These are phyloP conservation scores for Williopsis jadinii DNA, from an alignment of 1,139 yeast species.

Conservation along the genomic window DNA sequence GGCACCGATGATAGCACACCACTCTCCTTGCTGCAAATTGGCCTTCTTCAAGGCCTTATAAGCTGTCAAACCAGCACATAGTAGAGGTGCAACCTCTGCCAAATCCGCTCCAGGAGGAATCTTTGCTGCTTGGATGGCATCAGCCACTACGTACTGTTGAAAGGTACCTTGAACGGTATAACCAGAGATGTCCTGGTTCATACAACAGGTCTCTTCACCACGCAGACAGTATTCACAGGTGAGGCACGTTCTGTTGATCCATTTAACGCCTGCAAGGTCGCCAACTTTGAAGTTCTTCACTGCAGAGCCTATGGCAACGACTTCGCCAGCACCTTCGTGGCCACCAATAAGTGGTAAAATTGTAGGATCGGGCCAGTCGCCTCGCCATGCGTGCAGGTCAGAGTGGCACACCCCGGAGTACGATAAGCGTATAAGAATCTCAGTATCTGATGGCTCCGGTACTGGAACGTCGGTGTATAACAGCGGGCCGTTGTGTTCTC, in stretches of 20 bases:
- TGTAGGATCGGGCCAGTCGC: slow-evolving; percentile 10
- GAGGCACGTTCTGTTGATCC: slow-evolving; percentile 14
- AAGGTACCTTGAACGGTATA: slow-evolving; percentile 64
- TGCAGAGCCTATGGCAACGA: slow-evolving; percentile 10
- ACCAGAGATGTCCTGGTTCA: slow-evolving; percentile 52
- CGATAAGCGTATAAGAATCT: slow-evolving; percentile 18
- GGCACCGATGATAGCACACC: slow-evolving; percentile 64
- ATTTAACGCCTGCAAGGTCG: slow-evolving; percentile 11
- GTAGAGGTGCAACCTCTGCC: slow-evolving; percentile 51
- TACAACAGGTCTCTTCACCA: slow-evolving; percentile 51
- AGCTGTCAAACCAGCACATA: slow-evolving; percentile 68
- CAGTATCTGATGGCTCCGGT: slow-evolving; percentile 39
- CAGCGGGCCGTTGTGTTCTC: slow-evolving; percentile 28
- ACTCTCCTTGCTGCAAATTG: slow-evolving; percentile 46
- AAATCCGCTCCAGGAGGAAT: slow-evolving; percentile 51
- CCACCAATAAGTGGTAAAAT: slow-evolving; percentile 13
- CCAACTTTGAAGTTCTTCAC: slow-evolving; percentile 10
- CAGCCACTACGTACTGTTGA: slow-evolving; percentile 63
- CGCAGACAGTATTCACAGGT: slow-evolving; percentile 33
- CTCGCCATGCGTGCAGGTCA: slow-evolving; percentile 12
- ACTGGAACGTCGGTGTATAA: slow-evolving; percentile 37
- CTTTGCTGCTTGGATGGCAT: slow-evolving; percentile 57
- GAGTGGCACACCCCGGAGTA: slow-evolving; percentile 14
- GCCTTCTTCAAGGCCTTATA: slow-evolving; percentile 64
- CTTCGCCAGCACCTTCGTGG: slow-evolving; percentile 13